These are phyloP conservation scores for Magnusiomyces sp. DNA, from an alignment of 1,139 yeast species.

Conservation along the genomic window DNA sequence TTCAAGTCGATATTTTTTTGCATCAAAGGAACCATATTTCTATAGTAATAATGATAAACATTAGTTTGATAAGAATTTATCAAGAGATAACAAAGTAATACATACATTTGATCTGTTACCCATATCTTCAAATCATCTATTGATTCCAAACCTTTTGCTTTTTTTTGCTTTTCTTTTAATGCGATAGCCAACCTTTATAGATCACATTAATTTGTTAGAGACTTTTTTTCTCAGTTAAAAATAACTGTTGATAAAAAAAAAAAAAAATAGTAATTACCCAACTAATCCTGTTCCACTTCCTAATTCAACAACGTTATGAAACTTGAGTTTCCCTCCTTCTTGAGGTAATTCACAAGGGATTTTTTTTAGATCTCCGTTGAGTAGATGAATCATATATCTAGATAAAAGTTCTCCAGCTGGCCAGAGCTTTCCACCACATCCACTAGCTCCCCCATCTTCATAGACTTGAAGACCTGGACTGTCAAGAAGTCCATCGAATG, in stretches of 20 bases:
- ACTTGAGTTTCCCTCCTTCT: slow-evolving; percentile 23
- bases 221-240: neutral
- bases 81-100: neutral
- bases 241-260: slow-evolving; percentile 6
- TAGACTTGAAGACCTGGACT: slow-evolving; percentile 36
- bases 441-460: slow-evolving; percentile 49
- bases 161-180: slow-evolving; percentile 21
- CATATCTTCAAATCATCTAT: slow-evolving; percentile 31
- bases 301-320: slow-evolving; percentile 37
- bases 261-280: slow-evolving; percentile 27
- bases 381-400: slow-evolving; percentile 34
- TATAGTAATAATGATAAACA: slow-evolving; percentile 5
- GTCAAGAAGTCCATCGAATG: slow-evolving; percentile 36
- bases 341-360: too few species aligned
- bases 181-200: slow-evolving; percentile 31
- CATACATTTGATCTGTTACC: slow-evolving; percentile 37
- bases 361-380: too few species aligned
- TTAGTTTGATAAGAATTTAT: slow-evolving; percentile 6
- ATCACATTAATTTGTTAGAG: neutral
- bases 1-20: slow-evolving; percentile 38
- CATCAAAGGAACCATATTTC: slow-evolving; percentile 41
- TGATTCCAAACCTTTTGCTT: neutral
- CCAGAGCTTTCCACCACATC: slow-evolving; percentile 57
- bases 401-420: slow-evolving; percentile 48
- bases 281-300: slow-evolving; percentile 53